These are phyloP conservation scores for Posidonia oceanica DNA, from an alignment of 116 monocot species.

Conservation along the genomic window DNA sequence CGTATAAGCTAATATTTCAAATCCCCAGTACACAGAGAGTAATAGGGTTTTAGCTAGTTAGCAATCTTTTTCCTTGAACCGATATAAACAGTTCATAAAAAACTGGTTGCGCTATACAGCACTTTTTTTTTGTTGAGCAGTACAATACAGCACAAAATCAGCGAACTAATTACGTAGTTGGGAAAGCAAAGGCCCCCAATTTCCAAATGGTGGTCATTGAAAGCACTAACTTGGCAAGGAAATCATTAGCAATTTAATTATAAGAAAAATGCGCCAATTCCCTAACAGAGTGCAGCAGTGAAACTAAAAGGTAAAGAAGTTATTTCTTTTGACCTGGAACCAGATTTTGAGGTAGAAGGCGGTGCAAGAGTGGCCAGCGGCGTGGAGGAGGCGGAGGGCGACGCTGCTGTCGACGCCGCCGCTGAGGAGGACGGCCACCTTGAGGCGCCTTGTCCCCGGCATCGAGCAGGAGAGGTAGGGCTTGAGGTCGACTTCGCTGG, in stretches of 20 bases:
- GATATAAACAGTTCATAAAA: too few relatives aligned
- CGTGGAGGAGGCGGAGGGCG: conserved; percentile 88
- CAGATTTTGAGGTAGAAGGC: conserved; percentile 99
- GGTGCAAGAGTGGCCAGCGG: conserved; percentile 88
- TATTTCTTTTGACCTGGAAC: conserved; percentile 58
- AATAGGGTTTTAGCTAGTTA: background rate
- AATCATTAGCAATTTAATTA: background rate
- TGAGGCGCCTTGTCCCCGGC: conserved; percentile 30
- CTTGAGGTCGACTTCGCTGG: conserved; percentile 16
- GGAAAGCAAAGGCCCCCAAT: background rate
- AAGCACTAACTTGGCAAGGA: too few relatives aligned
- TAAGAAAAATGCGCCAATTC: background rate
- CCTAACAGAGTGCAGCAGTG: too few relatives aligned
- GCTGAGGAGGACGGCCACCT: conserved; percentile 84
- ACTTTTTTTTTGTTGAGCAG: too few relatives aligned
- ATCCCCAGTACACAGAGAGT: too few relatives aligned
- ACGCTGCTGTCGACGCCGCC: conserved; percentile 99
- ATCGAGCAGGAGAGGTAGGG: conserved; percentile 69
- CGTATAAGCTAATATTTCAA: too few relatives aligned
- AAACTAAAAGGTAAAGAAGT: too few relatives aligned
- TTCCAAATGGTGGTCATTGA: background rate
- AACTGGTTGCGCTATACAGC: too few relatives aligned
- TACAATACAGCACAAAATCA: too few relatives aligned
- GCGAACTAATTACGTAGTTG: too few relatives aligned
- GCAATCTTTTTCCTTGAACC: background rate